Evolutionary conservation across 2,329 filamentous ascomycete genomes (phyloP).

Genomic region (Epichloe brachyelytri): DNA sequence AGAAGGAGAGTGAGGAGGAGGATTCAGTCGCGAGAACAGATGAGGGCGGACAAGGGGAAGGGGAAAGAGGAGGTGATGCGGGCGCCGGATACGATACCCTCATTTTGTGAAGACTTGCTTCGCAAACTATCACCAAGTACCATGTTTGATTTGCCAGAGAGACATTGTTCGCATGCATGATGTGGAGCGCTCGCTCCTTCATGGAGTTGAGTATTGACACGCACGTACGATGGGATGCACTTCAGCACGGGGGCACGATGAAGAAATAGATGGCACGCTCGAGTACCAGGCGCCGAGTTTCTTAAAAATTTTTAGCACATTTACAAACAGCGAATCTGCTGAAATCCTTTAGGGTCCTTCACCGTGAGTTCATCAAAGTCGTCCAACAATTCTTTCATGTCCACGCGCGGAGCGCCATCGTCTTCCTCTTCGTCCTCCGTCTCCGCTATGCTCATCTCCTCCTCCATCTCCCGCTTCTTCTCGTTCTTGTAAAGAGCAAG

Average conservation of each 20-base stretch:
- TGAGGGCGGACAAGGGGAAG: constrained; percentile 4
- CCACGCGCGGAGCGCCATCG: constrained; percentile 54
- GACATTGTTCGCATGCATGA: no score
- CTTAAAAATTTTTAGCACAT: neutral
- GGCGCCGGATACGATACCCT: constrained; percentile 22
- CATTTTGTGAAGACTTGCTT: constrained; percentile 18
- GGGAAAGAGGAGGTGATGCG: neutral
- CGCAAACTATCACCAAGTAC: no score
- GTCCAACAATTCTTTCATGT: constrained; percentile 74
- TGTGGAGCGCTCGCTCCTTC: no score
- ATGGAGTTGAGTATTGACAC: no score
- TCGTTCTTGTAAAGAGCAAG: constrained; percentile 74
- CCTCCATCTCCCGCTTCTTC: constrained; percentile 34
- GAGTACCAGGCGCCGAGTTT: no score
- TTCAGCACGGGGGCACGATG: no score
- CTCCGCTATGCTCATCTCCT: constrained; percentile 56
- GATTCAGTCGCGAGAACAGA: constrained; percentile 18
- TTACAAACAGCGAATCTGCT: neutral
- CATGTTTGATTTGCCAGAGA: no score
- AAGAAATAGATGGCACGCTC: no score
- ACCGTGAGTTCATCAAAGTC: constrained; percentile 76
- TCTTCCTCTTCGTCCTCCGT: constrained; percentile 46
- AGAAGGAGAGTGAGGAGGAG: constrained; percentile 17
- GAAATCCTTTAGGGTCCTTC: constrained; percentile 12
- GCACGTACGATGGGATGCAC: no score